A percentile compares a stretch with the other conserved stretches of the same genome.
phyloP scores from a whole-genome alignment of 148 eudicot species.

The Rhododendron vialii region DNA sequence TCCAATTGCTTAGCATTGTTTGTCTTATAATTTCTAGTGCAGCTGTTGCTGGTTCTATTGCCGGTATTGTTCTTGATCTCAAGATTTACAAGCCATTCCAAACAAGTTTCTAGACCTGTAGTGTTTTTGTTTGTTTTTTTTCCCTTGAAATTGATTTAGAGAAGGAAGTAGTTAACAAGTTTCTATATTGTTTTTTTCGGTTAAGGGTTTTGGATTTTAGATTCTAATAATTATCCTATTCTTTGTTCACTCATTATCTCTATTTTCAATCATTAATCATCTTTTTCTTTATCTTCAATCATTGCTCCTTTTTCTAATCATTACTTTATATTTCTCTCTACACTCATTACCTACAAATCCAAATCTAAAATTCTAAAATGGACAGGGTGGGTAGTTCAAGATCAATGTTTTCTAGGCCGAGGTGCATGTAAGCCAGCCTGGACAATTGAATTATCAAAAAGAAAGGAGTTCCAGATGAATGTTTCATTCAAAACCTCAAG shows the following conservation, averaged over 20 bases:
- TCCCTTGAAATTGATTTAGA: not conserved
- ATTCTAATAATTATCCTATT: no score
- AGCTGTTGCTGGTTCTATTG: conserved; percentile 53
- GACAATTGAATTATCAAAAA: not conserved
- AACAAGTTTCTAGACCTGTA: conserved; percentile 17
- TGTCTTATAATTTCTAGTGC: conserved; percentile 40
- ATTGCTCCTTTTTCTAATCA: no score
- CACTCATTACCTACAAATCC: no score
- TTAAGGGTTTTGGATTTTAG: no score
- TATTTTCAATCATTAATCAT: no score
- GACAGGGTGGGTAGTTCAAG: not conserved
- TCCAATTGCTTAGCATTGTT: conserved; percentile 40
- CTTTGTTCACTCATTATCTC: fast-evolving
- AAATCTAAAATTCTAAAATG: no score
- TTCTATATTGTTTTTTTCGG: no score
- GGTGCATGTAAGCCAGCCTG: not conserved
- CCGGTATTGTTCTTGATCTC: conserved; percentile 45
- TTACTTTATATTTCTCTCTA: no score
- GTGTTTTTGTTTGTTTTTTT: no score
- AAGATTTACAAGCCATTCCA: conserved; percentile 43
- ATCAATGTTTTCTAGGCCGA: not conserved
- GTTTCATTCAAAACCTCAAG: not conserved
- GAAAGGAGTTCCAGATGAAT: not conserved
- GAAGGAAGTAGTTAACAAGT: not conserved
- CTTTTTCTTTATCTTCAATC: no score